Evolutionary conservation across 2,329 filamentous ascomycete genomes (phyloP), one percentile per base, ranked within the genome.

Genomic region (Verticillium isaacii): DNA sequence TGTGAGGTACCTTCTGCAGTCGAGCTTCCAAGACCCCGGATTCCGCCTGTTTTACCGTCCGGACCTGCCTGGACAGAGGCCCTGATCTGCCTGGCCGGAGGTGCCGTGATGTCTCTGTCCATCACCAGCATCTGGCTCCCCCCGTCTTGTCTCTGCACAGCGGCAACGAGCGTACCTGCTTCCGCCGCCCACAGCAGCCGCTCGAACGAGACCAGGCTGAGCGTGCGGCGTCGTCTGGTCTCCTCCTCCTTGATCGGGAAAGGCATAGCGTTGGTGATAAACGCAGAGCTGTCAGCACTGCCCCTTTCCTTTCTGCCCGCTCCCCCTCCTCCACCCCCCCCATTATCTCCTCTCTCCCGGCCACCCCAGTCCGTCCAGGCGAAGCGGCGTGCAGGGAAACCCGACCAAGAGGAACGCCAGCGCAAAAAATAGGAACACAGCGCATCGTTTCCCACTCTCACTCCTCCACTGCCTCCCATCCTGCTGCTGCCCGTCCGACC

Each of bases 361-460:
- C 39, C 45, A 8, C 45, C 45, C 45, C 45, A 50, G 45, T 52
- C 45, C 15, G 6, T n/a, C 37, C 37, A 41, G 45, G n/a, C n/a
- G n/a, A 23, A 23, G 34, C 23, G 23, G 45, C 45, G 23, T 52
- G 19, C 45, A 25, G 45, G 45, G 45, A 52, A 52, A 52, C 45
- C 45, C 19, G 19, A 52, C 45, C 45, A 52, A 52, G 45, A 52
- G 45, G 45, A 52, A 52, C 45, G 45, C 45, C 45, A 52, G 63
- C 52, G 61, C 59, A 59, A 58, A 61, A 63, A 65, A 64, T 57
- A 64, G 60, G 62, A 62, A 61, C 62, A 60, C 55, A 55, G 62
- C 55, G 58, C 61, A 61, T 52, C 5, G 19, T 52, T 19, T 52
- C 45, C 45, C 45, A 52, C 45, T 52, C 45, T 52, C 19, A 52